phyloP scores from a whole-genome alignment of 202 grass and related monocot species.

The Bolboschoenoplectus hybrid region DNA sequence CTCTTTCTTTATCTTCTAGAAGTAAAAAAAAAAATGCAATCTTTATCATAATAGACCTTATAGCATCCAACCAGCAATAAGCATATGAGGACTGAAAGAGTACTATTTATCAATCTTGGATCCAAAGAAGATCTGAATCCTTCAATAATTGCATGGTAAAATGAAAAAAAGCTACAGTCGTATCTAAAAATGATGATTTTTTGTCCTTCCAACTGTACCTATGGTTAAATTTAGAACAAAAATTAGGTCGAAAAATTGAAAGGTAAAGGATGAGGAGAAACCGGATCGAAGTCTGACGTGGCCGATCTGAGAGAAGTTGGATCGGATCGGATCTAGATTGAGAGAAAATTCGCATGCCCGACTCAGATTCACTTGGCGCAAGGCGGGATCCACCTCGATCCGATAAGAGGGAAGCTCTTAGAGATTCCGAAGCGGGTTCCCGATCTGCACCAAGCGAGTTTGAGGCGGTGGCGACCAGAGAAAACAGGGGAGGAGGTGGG shows the following conservation, averaged over 20 bases:
- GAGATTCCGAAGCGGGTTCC: conserved; percentile 60
- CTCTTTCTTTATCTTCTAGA: neutral
- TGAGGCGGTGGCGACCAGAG: conserved; percentile 68
- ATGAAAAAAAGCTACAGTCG: neutral
- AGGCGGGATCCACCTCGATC: conserved; percentile 74
- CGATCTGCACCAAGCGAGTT: conserved; percentile 99
- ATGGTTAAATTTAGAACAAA: neutral
- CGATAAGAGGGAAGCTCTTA: conserved; percentile 32
- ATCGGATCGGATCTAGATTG: neutral
- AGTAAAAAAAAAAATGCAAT: neutral
- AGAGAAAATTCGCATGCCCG: conserved; percentile 50
- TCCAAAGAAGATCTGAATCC: conserved; percentile 20
- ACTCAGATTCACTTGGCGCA: conserved; percentile 99
- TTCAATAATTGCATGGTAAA: conserved; percentile 14
- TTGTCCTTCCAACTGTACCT: neutral
- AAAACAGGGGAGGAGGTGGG: neutral
- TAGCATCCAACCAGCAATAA: conserved; percentile 6
- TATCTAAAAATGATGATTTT: neutral
- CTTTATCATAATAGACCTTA: conserved; percentile 6
- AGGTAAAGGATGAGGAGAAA: neutral
- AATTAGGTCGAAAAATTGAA: neutral
- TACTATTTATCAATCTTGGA: neutral
- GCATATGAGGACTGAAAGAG: neutral
- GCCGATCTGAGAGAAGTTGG: neutral
- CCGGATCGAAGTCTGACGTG: neutral